Percentiles rank a stretch among this genome's conserved stretches.
Evolutionary conservation across 805 yeast species (phyloP).

Genomic region (Yarrowia divulgata): DNA sequence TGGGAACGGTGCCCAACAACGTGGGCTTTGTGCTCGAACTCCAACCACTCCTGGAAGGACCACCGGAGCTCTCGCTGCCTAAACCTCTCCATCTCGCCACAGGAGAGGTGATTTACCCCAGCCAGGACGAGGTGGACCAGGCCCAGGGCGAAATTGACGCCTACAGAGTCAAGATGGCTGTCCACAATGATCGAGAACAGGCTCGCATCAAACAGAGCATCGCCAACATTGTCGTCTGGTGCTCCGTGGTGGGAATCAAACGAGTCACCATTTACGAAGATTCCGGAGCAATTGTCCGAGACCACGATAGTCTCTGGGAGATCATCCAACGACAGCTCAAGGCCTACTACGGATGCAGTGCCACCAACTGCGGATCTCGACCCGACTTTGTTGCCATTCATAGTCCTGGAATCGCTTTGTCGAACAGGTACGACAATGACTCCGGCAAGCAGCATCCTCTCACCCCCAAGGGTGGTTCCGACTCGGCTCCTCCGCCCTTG

Average conservation of each 20-base stretch:
- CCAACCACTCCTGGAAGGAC: conserved; percentile 22
- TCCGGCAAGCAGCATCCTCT: background rate
- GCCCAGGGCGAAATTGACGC: conserved; percentile 27
- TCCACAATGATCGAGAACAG: conserved; percentile 38
- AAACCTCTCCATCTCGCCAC: conserved; percentile 19
- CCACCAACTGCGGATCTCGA: conserved; percentile 21
- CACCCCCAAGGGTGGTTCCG: conserved; percentile 19
- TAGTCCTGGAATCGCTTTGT: conserved; percentile 8
- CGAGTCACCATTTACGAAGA: conserved; percentile 39
- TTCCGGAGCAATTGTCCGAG: conserved; percentile 17
- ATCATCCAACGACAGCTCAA: conserved; percentile 30
- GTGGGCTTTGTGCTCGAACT: conserved; percentile 26
- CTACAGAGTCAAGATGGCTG: conserved; percentile 26
- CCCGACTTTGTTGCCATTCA: conserved; percentile 27
- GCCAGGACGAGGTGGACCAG: conserved; percentile 23
- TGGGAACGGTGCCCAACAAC: conserved; percentile 20
- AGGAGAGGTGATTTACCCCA: conserved; percentile 38
- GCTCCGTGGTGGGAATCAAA: conserved; percentile 25
- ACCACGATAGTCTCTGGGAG: conserved; percentile 31
- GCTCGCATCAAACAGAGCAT: conserved; percentile 37
- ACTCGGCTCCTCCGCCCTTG: conserved; percentile 1
- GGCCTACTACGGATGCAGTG: conserved; percentile 28
- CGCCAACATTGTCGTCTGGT: conserved; percentile 40
- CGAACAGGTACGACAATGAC: conserved; percentile 12
- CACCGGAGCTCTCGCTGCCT: conserved; percentile 14